phyloP scores from a whole-genome alignment of 306 rosid species.

The Argentina anserina region DNA sequence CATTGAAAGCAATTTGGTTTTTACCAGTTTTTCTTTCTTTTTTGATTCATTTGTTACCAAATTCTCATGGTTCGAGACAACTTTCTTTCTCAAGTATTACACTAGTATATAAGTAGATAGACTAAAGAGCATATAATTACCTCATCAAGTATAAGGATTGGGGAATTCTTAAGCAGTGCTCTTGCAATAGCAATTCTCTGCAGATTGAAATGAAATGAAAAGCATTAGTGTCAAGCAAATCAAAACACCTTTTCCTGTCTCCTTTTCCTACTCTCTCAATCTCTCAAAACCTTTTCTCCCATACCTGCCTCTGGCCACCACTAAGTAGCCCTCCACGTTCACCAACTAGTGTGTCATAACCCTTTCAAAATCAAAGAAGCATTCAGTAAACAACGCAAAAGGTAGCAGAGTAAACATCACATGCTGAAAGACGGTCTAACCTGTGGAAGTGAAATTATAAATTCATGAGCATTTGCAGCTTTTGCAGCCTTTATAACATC shows the following conservation, averaged over 20 bases:
- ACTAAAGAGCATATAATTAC: slow-evolving; percentile 27
- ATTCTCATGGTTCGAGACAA: not conserved
- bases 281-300: slow-evolving; percentile 1
- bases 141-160: slow-evolving; percentile 89
- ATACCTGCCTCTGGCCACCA: slow-evolving; percentile 96
- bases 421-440: slow-evolving; percentile 33
- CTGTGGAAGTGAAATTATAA: slow-evolving; percentile 91
- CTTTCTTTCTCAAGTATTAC: not conserved
- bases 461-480: slow-evolving; percentile 97
- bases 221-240: slow-evolving; percentile 23
- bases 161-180: slow-evolving; percentile 85
- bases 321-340: slow-evolving; percentile 96
- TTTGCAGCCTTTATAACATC: slow-evolving; percentile 95
- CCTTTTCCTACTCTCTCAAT: slow-evolving; percentile 2
- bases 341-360: slow-evolving; percentile 90
- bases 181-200: slow-evolving; percentile 94
- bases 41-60: not conserved
- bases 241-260: slow-evolving; percentile 2
- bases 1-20: not conserved
- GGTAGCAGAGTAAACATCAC: slow-evolving; percentile 7
- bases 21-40: not conserved
- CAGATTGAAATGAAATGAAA: slow-evolving; percentile 22
- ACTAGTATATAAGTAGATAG: not conserved
- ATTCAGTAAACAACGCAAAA: slow-evolving; percentile 11
- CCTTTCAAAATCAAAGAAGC: slow-evolving; percentile 36